A percentile compares a stretch with the other conserved stretches of the same genome.
Evolutionary conservation across 208 protist genomes (phyloP).

Genomic region (Angomonas ambiguus): DNA sequence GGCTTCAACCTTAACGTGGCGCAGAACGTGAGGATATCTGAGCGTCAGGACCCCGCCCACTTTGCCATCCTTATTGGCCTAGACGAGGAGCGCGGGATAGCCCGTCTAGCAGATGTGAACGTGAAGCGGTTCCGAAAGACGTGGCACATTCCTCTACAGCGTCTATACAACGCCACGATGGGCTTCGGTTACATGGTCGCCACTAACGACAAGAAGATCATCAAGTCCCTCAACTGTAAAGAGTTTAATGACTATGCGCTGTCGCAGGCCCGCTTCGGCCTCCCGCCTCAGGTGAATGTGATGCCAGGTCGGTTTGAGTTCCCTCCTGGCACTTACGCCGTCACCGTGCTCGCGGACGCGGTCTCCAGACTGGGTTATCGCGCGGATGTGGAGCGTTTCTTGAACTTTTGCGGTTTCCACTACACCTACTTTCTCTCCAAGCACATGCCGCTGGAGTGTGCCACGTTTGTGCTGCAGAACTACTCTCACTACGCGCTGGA

Average conservation of each 20-base stretch:
- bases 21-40: slow-evolving; percentile 65
- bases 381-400: slow-evolving; percentile 70
- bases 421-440: slow-evolving; percentile 83
- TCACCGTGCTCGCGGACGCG: slow-evolving; percentile 85
- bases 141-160: slow-evolving; percentile 71
- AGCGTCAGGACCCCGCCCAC: slow-evolving; percentile 62
- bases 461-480: slow-evolving; percentile 63
- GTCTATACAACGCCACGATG: slow-evolving; percentile 84
- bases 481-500: slow-evolving; percentile 76
- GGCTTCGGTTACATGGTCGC: slow-evolving; percentile 87
- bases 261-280: slow-evolving; percentile 46
- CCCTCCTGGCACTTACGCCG: slow-evolving; percentile 64
- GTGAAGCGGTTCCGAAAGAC: slow-evolving; percentile 88
- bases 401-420: slow-evolving; percentile 86
- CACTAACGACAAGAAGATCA: slow-evolving; percentile 61
- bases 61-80: slow-evolving; percentile 88
- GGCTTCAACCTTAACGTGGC: slow-evolving; percentile 86
- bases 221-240: slow-evolving; percentile 55
- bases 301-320: slow-evolving; percentile 80
- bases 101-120: slow-evolving; percentile 85
- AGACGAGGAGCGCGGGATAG: slow-evolving; percentile 59
- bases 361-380: slow-evolving; percentile 73
- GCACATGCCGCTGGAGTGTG: slow-evolving; percentile 71
- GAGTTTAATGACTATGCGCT: slow-evolving; percentile 52
- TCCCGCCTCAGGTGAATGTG: slow-evolving; percentile 47